Percentiles rank a stretch among this genome's conserved stretches.
These are phyloP conservation scores for Alloteropsis semialata DNA, from an alignment of 176 grass and related monocot species.

Conservation along the genomic window DNA sequence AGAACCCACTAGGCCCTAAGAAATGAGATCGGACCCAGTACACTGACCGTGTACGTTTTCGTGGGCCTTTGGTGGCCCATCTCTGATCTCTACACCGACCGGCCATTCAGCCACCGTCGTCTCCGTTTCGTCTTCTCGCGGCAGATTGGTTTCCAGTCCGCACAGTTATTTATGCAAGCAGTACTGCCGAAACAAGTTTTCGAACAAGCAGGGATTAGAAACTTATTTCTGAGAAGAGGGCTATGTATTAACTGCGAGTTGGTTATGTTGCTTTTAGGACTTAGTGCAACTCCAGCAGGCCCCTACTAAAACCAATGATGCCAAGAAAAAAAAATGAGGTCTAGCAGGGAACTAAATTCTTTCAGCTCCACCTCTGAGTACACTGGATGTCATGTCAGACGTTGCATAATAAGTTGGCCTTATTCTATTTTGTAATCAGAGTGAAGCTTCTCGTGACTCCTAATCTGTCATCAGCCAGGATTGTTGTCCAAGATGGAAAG, in stretches of 20 bases:
- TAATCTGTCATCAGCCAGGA: not conserved
- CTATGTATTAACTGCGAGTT: not conserved
- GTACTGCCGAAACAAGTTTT: not conserved
- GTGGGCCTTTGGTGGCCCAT: too few species aligned
- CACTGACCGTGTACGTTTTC: too few species aligned
- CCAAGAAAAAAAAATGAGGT: too few species aligned
- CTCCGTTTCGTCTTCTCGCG: too few species aligned
- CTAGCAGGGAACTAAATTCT: not conserved
- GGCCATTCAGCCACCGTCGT: too few species aligned
- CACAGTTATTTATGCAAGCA: not conserved
- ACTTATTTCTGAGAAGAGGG: not conserved
- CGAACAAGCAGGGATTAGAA: not conserved
- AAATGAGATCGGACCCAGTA: too few species aligned
- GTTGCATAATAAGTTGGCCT: not conserved
- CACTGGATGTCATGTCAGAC: not conserved
- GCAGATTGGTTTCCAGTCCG: not conserved
- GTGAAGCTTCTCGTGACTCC: not conserved
- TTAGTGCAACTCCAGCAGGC: too few species aligned
- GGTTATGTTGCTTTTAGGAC: not conserved
- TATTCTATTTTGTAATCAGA: not conserved
- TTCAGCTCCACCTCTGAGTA: not conserved
- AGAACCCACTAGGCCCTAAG: too few species aligned
- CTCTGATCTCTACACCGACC: too few species aligned
- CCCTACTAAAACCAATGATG: too few species aligned
- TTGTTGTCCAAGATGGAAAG: conserved; percentile 29